Conservation (phyloP, 495 filamentous ascomycete species). For the Hypoxylon trugodes region DNA sequence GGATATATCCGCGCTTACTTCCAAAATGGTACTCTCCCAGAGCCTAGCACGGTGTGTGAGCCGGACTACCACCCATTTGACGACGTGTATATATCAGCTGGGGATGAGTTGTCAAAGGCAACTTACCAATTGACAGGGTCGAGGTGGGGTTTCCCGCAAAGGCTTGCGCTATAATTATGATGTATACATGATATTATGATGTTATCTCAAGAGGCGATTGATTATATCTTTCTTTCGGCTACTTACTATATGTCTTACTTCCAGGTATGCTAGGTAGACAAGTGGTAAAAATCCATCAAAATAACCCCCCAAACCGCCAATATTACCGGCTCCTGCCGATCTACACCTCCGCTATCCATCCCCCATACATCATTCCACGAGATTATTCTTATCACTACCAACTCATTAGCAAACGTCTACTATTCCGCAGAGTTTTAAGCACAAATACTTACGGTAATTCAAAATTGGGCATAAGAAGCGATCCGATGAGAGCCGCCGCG, state of each 20-base stretch:
- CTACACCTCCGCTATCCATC: neutral
- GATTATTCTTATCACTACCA: slow-evolving; percentile 42
- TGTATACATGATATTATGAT: neutral
- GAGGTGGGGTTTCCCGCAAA: slow-evolving; percentile 12
- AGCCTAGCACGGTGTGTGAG: slow-evolving; percentile 43
- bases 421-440: neutral
- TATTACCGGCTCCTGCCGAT: no score
- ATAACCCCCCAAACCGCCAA: no score
- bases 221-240: no score
- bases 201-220: neutral
- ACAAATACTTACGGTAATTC: slow-evolving; percentile 49
- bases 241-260: no score
- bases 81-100: neutral
- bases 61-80: slow-evolving; percentile 43
- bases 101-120: slow-evolving; percentile 19
- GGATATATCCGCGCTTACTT: slow-evolving; percentile 47
- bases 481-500: slow-evolving; percentile 48
- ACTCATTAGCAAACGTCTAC: slow-evolving; percentile 19
- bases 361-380: slow-evolving; percentile 35
- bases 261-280: no score
- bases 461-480: slow-evolving; percentile 54
- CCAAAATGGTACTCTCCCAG: slow-evolving; percentile 45
- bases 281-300: no score
- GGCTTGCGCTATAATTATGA: neutral
- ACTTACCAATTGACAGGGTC: slow-evolving; percentile 24